A percentile compares a stretch with the other conserved stretches of the same genome.
These are phyloP conservation scores for Globisporangium lucens DNA, from an alignment of 352 stramenopile genomes.

Conservation along the genomic window DNA sequence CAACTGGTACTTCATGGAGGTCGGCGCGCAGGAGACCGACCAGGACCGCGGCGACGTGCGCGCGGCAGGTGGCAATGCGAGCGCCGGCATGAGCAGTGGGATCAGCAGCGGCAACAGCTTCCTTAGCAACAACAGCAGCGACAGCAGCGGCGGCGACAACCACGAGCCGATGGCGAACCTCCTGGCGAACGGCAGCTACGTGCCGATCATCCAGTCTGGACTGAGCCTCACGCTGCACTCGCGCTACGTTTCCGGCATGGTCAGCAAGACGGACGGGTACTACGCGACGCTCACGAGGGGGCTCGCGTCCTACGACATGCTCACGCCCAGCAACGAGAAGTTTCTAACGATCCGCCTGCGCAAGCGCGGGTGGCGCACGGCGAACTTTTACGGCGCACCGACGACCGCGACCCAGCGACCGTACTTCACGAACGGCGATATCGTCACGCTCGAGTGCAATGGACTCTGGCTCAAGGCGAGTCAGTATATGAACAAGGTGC, in stretches of 20 bases:
- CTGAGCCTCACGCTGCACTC: slow-evolving; percentile 76
- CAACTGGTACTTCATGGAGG: slow-evolving; percentile 88
- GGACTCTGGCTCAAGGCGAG: slow-evolving; percentile 76
- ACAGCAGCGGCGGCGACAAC: slow-evolving; percentile 1
- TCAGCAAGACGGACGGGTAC: slow-evolving; percentile 85
- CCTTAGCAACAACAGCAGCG: neutral
- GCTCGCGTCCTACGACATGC: slow-evolving; percentile 72
- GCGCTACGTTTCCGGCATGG: slow-evolving; percentile 62
- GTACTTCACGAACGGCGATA: slow-evolving; percentile 81
- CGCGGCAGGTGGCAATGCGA: neutral
- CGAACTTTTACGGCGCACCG: slow-evolving; percentile 26
- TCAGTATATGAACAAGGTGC: slow-evolving; percentile 67
- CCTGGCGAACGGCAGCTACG: slow-evolving; percentile 18
- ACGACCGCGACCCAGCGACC: slow-evolving; percentile 44
- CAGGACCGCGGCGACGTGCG: slow-evolving; percentile 10
- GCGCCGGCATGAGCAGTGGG: neutral
- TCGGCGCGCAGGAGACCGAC: slow-evolving; percentile 30
- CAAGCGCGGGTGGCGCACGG: slow-evolving; percentile 67
- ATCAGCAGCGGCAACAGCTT: neutral
- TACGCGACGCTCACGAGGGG: slow-evolving; percentile 78
- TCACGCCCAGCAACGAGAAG: slow-evolving; percentile 83
- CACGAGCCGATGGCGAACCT: slow-evolving; percentile 10
- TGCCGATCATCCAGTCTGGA: slow-evolving; percentile 65
- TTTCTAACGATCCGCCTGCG: slow-evolving; percentile 76
- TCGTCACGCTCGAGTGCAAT: slow-evolving; percentile 87